phyloP scores from a whole-genome alignment of 73 alveolate genomes.

The Blepharisma japonicum region DNA sequence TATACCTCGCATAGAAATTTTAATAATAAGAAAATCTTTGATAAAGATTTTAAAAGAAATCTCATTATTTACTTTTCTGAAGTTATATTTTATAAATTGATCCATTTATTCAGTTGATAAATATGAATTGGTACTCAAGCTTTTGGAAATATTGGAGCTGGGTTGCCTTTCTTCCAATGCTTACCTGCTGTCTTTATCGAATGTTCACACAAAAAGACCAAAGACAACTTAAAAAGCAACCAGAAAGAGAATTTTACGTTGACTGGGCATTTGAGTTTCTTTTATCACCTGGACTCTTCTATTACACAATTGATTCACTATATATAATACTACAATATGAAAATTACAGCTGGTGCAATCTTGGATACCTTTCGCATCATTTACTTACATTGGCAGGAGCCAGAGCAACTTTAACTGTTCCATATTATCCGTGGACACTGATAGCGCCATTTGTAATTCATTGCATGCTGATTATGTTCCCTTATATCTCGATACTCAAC shows the following conservation, averaged over 20 bases:
- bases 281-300: background rate
- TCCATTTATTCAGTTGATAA: background rate
- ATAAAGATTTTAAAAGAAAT: too few species aligned
- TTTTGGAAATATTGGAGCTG: constrained; percentile 15
- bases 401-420: background rate
- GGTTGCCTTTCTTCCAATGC: constrained; percentile 5
- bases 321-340: background rate
- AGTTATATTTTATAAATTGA: too few species aligned
- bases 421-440: constrained; percentile 7
- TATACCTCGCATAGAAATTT: too few species aligned
- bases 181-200: background rate
- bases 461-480: constrained; percentile 15
- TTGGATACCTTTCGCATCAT: constrained; percentile 6
- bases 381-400: background rate
- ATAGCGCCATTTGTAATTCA: background rate
- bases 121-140: constrained; percentile 7
- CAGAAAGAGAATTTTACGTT: background rate
- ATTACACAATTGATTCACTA: background rate
- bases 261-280: background rate
- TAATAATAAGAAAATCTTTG: too few species aligned
- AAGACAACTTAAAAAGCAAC: background rate
- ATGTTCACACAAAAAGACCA: background rate
- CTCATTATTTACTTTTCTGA: too few species aligned
- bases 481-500: background rate
- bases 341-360: constrained; percentile 24